Conservation (phyloP, 1,284 basidiomycete genomes). For the Cryptococcus jaspeensis region DNA sequence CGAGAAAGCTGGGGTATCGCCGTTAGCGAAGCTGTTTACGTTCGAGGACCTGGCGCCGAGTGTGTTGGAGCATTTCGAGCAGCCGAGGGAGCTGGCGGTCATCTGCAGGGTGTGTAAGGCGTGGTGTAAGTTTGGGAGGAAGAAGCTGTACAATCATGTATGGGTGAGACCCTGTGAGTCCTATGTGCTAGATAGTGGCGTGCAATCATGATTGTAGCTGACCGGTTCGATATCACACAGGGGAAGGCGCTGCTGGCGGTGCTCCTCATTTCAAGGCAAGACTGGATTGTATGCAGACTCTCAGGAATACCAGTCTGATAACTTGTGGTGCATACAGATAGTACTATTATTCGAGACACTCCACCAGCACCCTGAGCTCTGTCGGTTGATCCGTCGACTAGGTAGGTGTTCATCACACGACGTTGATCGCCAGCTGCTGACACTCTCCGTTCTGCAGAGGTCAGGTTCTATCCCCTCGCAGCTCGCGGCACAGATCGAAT, state of each 20-base stretch:
- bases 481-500: constrained; percentile 32
- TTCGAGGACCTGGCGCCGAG: constrained; percentile 40
- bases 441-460: constrained; percentile 24
- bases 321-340: constrained; percentile 23
- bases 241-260: constrained; percentile 42
- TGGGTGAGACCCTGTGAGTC: constrained; percentile 50
- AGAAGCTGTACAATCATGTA: constrained; percentile 40
- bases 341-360: constrained; percentile 41
- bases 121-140: constrained; percentile 32
- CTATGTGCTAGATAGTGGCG: background rate
- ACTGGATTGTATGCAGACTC: no score
- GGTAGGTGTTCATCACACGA: constrained; percentile 25
- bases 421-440: background rate
- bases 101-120: constrained; percentile 32
- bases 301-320: constrained; percentile 8
- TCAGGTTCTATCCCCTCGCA: constrained; percentile 47
- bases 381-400: constrained; percentile 33
- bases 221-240: constrained; percentile 17
- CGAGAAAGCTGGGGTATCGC: constrained; percentile 16
- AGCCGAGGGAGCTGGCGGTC: constrained; percentile 35
- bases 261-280: constrained; percentile 28
- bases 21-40: constrained; percentile 31
- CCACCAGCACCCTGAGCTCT: constrained; percentile 28
- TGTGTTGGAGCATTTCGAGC: constrained; percentile 35
- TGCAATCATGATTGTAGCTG: background rate